Conservation (phyloP, 257 asterid genomes). For the Solanum peruvianum region DNA sequence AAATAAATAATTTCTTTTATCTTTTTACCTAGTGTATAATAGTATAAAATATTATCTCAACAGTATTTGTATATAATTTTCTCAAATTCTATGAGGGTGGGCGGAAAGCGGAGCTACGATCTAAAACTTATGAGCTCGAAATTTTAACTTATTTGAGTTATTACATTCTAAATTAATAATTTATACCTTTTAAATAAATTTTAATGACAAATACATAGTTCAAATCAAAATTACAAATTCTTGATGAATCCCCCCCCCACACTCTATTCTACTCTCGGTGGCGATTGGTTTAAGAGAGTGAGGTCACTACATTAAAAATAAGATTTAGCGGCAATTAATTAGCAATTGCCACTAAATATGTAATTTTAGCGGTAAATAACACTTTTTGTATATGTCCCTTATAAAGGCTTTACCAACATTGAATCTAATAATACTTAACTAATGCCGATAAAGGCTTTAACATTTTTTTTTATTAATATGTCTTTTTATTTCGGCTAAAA, state of each 20-base stretch:
- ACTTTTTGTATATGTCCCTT: too few species aligned
- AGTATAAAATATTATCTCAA: not conserved
- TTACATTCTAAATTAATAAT: not conserved
- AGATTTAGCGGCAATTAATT: too few species aligned
- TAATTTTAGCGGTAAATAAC: too few species aligned
- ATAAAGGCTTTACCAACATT: too few species aligned
- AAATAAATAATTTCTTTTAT: too few species aligned
- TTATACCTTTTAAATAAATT: not conserved
- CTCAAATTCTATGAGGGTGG: not conserved
- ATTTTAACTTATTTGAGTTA: not conserved
- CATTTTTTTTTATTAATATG: too few species aligned
- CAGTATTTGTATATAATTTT: not conserved
- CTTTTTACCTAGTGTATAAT: too few species aligned
- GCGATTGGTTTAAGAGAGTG: not conserved
- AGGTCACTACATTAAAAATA: too few species aligned
- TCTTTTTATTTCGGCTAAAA: too few species aligned
- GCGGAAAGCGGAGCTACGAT: not conserved
- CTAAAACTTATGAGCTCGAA: not conserved
- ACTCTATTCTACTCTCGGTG: not conserved
- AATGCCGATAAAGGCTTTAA: fast-evolving
- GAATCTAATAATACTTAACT: too few species aligned
- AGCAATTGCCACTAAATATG: too few species aligned
- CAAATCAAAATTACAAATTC: not conserved
- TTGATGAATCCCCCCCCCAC: not conserved
- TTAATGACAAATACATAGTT: not conserved